phyloP scores from a whole-genome alignment of 805 yeast species.

The Nematodospora valgi region DNA sequence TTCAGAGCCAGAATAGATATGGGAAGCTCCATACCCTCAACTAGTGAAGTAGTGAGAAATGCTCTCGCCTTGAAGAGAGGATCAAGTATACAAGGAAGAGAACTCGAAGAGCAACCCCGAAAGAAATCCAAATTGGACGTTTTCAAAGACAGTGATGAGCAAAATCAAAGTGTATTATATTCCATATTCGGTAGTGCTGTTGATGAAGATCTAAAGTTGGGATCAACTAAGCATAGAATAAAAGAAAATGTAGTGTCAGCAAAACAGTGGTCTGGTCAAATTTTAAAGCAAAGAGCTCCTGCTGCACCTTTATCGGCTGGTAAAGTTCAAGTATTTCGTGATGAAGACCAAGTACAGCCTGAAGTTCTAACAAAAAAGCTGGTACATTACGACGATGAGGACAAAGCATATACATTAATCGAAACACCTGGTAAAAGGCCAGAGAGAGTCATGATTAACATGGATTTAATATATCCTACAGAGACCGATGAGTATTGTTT shows the following conservation, averaged over 20 bases:
- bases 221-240: slow-evolving; percentile 44
- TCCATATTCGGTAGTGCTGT: slow-evolving; percentile 19
- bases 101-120: slow-evolving; percentile 3
- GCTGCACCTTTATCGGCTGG: slow-evolving; percentile 20
- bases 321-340: slow-evolving; percentile 25
- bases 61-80: slow-evolving; percentile 33
- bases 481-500: slow-evolving; percentile 52
- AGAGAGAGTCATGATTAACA: slow-evolving; percentile 59
- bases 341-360: slow-evolving; percentile 7
- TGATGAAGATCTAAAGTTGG: slow-evolving; percentile 43
- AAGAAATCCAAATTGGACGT: slow-evolving; percentile 37
- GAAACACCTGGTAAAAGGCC: slow-evolving; percentile 54
- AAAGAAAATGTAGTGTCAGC: slow-evolving; percentile 64
- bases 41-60: slow-evolving; percentile 6
- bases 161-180: slow-evolving; percentile 14
- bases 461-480: slow-evolving; percentile 51
- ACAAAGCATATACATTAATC: slow-evolving; percentile 20
- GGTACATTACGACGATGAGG: slow-evolving; percentile 6
- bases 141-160: slow-evolving; percentile 29
- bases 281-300: slow-evolving; percentile 38
- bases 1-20: slow-evolving; percentile 39
- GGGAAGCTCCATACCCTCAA: not conserved
- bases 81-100: slow-evolving; percentile 4
- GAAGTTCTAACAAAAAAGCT: slow-evolving; percentile 6
- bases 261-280: slow-evolving; percentile 63